phyloP scores from a whole-genome alignment of 2,329 filamentous ascomycete species.

The Trichoderma koningii region DNA sequence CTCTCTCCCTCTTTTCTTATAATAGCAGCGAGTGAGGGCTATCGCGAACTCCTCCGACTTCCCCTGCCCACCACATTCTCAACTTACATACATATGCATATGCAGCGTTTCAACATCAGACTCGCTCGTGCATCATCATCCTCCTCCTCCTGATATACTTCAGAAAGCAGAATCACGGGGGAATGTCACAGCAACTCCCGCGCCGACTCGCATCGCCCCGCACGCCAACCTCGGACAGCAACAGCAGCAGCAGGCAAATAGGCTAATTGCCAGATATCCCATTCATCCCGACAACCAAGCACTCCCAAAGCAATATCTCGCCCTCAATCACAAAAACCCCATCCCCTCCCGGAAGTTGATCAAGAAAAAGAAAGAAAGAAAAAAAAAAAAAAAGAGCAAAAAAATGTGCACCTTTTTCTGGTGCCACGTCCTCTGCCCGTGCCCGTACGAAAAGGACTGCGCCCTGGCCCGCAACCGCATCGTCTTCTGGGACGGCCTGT shows the following conservation, averaged over 20 bases:
- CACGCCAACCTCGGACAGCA: conserved; percentile 2
- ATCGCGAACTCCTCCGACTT: background rate
- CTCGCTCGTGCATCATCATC: no score
- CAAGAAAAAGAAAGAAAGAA: no score
- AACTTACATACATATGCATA: background rate
- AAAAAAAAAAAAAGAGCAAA: background rate
- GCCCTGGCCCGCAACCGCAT: conserved; percentile 15
- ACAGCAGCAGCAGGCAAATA: conserved; percentile 10
- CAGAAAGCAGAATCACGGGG: background rate
- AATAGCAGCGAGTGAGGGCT: no score
- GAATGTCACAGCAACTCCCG: conserved; percentile 15
- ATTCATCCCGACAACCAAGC: background rate
- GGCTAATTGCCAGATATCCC: background rate
- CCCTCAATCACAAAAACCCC: no score
- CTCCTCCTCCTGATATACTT: no score
- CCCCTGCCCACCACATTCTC: background rate
- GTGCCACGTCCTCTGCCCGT: conserved; percentile 23
- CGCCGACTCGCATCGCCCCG: conserved; percentile 18
- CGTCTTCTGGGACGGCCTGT: conserved; percentile 18
- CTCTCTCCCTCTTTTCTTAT: background rate
- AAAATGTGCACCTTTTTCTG: conserved; percentile 24
- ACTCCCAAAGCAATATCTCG: no score
- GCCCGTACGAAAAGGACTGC: conserved; percentile 25
- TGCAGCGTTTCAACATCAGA: no score
- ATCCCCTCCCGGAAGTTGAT: no score